Evolutionary conservation across 2,329 filamentous ascomycete species (phyloP).

Genomic region (Alternaria sp.): DNA sequence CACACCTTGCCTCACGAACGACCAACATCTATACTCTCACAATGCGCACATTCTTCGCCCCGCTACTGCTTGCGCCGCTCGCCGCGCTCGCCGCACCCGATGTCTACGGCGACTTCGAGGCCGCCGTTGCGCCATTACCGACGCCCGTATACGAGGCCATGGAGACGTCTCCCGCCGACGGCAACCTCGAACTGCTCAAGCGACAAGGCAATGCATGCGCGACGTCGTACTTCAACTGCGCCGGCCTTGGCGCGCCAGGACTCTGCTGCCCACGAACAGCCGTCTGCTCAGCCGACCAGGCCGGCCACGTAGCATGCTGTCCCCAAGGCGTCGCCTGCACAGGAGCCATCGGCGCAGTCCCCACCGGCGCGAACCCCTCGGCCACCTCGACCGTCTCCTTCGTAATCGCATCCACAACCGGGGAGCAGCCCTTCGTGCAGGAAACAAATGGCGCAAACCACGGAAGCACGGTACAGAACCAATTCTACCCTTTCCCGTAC

Average conservation of each 20-base stretch:
- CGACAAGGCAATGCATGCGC: conserved; percentile 56
- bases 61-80: conserved; percentile 37
- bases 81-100: conserved; percentile 38
- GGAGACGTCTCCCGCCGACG: conserved; percentile 29
- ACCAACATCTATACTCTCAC: conserved; percentile 10
- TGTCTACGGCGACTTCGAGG: conserved; percentile 39
- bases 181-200: conserved; percentile 36
- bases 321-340: conserved; percentile 64
- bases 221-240: conserved; percentile 59
- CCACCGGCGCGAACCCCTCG: conserved; percentile 18
- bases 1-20: conserved; percentile 5
- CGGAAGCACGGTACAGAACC: conserved; percentile 54
- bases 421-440: conserved; percentile 30
- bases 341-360: conserved; percentile 42
- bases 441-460: conserved; percentile 23
- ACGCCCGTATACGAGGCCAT: conserved; percentile 30
- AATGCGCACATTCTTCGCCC: conserved; percentile 37
- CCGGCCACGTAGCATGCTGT: conserved; percentile 67
- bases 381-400: conserved; percentile 29
- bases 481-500: conserved; percentile 59
- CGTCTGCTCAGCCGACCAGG: conserved; percentile 62
- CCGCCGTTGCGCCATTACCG: conserved; percentile 29
- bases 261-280: conserved; percentile 63
- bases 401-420: conserved; percentile 26
- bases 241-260: conserved; percentile 57